Evolutionary conservation across 1,139 yeast species (phyloP), one percentile per base, ranked within the genome.

Genomic region (Protomyces pachydermus): DNA sequence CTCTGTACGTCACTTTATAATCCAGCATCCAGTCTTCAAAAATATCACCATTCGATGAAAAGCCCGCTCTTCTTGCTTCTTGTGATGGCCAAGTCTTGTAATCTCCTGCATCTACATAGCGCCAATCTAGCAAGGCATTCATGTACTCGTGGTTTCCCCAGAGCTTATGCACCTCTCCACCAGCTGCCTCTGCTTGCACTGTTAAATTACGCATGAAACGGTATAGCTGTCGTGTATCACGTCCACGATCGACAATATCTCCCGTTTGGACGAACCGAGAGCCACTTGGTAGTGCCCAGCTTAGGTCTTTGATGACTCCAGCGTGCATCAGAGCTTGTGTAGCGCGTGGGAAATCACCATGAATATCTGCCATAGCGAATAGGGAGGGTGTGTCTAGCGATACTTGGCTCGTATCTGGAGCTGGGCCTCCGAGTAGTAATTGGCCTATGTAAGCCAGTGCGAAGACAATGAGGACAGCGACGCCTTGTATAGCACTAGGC

Each of bases 121-220:
- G 66, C 66, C 66, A 64, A 45, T 64, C 66, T 12, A 51, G 52
- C 38, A 50, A 42, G 16, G 66, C 66, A 50, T 64, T 64, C 66
- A 64, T 64, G 52, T 35, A 64, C 51, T 64, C 66, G 38, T 64
- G 66, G 55, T 64, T 64, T n/a, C 66, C 66, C 56, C 61, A 50
- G 37, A 64, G 37, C 18, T 61, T 60, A 42, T 54, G 45, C 37
- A 64, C 61, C 16, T 23, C 14, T 16, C 66, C 64, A 12, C 64
- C 66, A 4, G n/a, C 18, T 4, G 20, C 23, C n/a, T 37, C 51
- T 20, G 66, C 66, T 51, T 60, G 61, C 4, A 9, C 25, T 25
- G 57, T 54, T 46, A 64, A 45, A 39, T 48, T 52, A 9, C 63
- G 55, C 32, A 64, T 32, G 51, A 54, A 64, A n/a, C 39, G 39